Evolutionary conservation across 2,329 filamentous ascomycete genomes (phyloP).

Genomic region (Penicillium psychrosexuale): DNA sequence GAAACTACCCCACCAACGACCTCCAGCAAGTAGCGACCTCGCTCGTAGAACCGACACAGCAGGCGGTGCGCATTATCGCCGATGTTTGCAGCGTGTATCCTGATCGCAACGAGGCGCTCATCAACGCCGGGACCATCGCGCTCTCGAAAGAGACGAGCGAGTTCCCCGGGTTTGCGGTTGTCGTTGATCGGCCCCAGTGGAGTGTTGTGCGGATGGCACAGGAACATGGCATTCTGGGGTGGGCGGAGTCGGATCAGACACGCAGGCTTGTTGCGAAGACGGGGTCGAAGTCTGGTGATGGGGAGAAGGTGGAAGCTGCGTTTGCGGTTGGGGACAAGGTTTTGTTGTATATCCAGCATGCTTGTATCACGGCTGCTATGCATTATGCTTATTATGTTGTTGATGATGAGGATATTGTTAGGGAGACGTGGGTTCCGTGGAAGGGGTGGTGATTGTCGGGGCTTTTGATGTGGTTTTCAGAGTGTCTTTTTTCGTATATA

Average conservation of each 20-base stretch:
- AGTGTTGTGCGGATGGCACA: constrained; percentile 70
- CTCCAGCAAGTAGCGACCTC: constrained; percentile 74
- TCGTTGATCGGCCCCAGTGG: constrained; percentile 59
- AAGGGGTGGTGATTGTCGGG: constrained; percentile 22
- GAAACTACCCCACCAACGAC: constrained; percentile 65
- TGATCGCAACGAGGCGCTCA: constrained; percentile 59
- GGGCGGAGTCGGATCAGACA: constrained; percentile 37
- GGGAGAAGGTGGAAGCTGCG: constrained; percentile 55
- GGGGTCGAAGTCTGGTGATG: constrained; percentile 52
- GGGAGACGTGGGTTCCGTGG: constrained; percentile 29
- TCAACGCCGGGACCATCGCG: constrained; percentile 67
- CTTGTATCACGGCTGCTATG: constrained; percentile 69
- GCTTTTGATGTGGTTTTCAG: not conserved
- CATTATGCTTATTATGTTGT: constrained; percentile 72
- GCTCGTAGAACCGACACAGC: constrained; percentile 41
- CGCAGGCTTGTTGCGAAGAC: constrained; percentile 39
- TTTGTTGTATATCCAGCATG: constrained; percentile 73
- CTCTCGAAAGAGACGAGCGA: constrained; percentile 70
- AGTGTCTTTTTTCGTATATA: not conserved
- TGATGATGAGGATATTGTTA: constrained; percentile 45
- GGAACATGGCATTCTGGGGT: constrained; percentile 71
- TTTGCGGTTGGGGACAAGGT: constrained; percentile 7
- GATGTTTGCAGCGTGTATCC: constrained; percentile 69
- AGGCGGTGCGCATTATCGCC: constrained; percentile 54
- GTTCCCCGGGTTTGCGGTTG: constrained; percentile 66